These are phyloP conservation scores for Colletotrichum gloeosporioides DNA, from an alignment of 2,329 filamentous ascomycete genomes.

Conservation along the genomic window DNA sequence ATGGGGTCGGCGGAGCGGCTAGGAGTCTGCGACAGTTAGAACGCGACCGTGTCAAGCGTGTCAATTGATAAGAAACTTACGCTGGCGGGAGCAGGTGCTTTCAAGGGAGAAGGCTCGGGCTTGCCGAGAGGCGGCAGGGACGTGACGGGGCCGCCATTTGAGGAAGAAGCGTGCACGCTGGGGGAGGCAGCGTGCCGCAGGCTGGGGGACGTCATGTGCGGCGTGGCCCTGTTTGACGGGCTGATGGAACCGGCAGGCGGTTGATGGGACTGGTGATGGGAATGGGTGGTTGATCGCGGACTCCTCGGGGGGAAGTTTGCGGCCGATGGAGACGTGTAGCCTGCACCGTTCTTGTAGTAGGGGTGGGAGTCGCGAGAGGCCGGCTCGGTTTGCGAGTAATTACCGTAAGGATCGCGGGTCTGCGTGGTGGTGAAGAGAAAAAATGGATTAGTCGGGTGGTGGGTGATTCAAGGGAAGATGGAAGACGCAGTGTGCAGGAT, in stretches of 20 bases:
- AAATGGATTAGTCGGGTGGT: constrained; percentile 14
- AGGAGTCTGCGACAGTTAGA: constrained; percentile 59
- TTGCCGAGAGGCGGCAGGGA: constrained; percentile 40
- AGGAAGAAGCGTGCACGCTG: constrained; percentile 40
- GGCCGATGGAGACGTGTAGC: constrained; percentile 54
- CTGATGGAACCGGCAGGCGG: constrained; percentile 45
- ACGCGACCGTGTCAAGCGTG: neutral
- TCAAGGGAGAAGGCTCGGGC: constrained; percentile 46
- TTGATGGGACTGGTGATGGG: constrained; percentile 47
- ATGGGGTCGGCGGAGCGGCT: constrained; percentile 84
- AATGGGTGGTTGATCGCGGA: constrained; percentile 47
- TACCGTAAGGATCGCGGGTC: constrained; percentile 56
- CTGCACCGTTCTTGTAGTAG: constrained; percentile 52
- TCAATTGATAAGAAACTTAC: constrained; percentile 30
- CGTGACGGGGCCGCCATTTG: constrained; percentile 43
- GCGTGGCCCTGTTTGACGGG: constrained; percentile 41
- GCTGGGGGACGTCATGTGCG: constrained; percentile 54
- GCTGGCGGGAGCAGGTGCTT: constrained; percentile 39
- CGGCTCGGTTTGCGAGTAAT: constrained; percentile 44
- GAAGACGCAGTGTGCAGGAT: neutral
- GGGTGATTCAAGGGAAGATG: constrained; percentile 17
- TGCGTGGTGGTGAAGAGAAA: constrained; percentile 32
- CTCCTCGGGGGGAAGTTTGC: constrained; percentile 53
- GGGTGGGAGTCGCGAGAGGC: constrained; percentile 39
- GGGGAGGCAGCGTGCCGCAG: constrained; percentile 47